A percentile compares a stretch with the other conserved stretches of the same genome.
These are phyloP conservation scores for Cucumis sativus DNA, from an alignment of 306 rosid genomes.

Conservation along the genomic window DNA sequence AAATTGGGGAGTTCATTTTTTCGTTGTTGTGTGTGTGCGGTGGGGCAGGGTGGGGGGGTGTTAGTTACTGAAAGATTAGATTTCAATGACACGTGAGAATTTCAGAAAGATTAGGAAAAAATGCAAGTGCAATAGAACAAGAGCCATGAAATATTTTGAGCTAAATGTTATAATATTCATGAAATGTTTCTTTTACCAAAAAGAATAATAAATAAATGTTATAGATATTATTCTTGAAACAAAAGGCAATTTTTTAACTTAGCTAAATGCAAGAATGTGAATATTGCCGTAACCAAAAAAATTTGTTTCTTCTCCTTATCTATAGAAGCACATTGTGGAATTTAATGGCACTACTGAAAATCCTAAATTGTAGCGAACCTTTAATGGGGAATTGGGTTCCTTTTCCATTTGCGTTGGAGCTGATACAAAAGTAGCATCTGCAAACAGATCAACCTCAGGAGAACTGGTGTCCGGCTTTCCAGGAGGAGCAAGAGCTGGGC, in stretches of 20 bases:
- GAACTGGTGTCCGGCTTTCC: slow-evolving; percentile 36
- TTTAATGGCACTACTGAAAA: background rate
- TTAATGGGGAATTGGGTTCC: slow-evolving; percentile 43
- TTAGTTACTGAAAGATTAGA: background rate
- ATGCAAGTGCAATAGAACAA: background rate
- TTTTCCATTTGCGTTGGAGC: slow-evolving; percentile 47
- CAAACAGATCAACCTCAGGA: slow-evolving; percentile 85
- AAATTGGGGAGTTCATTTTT: background rate
- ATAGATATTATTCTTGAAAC: background rate
- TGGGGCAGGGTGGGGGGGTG: background rate
- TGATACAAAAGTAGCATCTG: slow-evolving; percentile 81
- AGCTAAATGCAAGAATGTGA: background rate
- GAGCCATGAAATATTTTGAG: background rate
- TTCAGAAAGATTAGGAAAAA: background rate
- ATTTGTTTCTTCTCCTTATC: background rate
- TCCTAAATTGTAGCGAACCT: slow-evolving; percentile 26
- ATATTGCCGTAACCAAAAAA: background rate
- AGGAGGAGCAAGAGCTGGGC: slow-evolving; percentile 51
- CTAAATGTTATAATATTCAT: background rate
- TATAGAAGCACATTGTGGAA: background rate
- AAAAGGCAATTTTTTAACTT: background rate
- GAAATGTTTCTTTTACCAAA: too few species aligned
- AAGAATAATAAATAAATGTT: too few species aligned
- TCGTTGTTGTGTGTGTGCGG: too few species aligned
- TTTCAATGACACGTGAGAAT: background rate